Conservation (phyloP, 2,329 filamentous ascomycete genomes). For the Penicillium sp. region DNA sequence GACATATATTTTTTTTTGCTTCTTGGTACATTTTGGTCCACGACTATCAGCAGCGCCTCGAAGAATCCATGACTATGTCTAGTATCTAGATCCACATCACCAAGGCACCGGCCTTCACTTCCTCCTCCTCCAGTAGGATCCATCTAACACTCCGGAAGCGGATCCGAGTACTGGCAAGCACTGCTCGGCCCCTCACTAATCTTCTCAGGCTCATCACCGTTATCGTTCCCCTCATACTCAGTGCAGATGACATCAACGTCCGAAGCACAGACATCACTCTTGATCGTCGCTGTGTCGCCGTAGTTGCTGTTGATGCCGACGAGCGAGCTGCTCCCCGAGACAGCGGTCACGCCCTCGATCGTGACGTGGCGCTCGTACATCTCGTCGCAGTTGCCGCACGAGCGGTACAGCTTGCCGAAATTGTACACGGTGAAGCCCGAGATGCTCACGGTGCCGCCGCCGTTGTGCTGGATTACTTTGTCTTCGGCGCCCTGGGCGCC, state of each 20-base stretch:
- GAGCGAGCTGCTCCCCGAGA: slow-evolving; percentile 27
- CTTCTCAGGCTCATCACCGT: slow-evolving; percentile 22
- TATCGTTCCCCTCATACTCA: slow-evolving; percentile 40
- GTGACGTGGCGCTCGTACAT: slow-evolving; percentile 31
- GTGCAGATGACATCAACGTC: not conserved
- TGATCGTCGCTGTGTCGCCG: slow-evolving; percentile 14
- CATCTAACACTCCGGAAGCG: slow-evolving; percentile 54
- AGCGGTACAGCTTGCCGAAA: slow-evolving; percentile 53
- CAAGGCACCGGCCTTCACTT: too few species aligned
- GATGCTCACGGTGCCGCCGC: slow-evolving; percentile 37
- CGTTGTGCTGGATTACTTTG: slow-evolving; percentile 44
- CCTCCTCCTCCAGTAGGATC: too few species aligned
- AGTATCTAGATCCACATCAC: too few species aligned
- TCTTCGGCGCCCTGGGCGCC: slow-evolving; percentile 40
- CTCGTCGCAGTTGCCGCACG: slow-evolving; percentile 51
- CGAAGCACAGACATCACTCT: slow-evolving; percentile 37
- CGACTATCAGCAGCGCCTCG: too few species aligned
- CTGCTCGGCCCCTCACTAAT: slow-evolving; percentile 3
- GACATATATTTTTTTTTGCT: too few species aligned
- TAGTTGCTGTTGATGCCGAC: slow-evolving; percentile 41
- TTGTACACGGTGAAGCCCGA: slow-evolving; percentile 47
- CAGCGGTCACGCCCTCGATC: slow-evolving; percentile 39
- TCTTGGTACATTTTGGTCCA: too few species aligned
- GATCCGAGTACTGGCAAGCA: slow-evolving; percentile 6
- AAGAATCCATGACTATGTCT: too few species aligned